These are phyloP conservation scores for Leishmania guyanensis DNA, from an alignment of 208 protist species.

Conservation along the genomic window DNA sequence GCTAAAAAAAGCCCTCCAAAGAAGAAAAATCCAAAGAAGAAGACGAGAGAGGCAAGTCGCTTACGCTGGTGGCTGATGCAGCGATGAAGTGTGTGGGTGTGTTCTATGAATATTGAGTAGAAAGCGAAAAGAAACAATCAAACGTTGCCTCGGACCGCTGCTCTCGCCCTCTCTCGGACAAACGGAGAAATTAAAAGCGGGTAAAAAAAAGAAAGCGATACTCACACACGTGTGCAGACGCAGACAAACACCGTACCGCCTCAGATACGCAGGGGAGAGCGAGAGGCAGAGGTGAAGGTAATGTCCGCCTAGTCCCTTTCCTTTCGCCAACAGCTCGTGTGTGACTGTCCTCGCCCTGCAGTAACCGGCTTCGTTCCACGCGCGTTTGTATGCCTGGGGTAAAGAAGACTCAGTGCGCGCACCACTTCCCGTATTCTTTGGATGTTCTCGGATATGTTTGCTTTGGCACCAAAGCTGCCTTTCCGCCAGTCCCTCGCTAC, in stretches of 20 bases:
- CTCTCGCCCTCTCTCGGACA: background rate
- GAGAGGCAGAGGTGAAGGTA: background rate
- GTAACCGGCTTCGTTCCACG: background rate
- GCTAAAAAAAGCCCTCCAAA: background rate
- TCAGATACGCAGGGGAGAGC: background rate
- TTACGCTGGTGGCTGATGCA: background rate
- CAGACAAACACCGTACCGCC: background rate
- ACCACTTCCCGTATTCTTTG: background rate
- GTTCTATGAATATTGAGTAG: conserved; percentile 3
- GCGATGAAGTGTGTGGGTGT: background rate
- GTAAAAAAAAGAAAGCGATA: background rate
- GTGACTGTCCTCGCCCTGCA: background rate
- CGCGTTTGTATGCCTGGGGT: background rate
- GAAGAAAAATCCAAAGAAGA: conserved; percentile 11
- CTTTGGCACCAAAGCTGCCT: background rate
- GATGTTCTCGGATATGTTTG: background rate
- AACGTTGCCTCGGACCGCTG: background rate
- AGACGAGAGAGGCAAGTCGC: background rate
- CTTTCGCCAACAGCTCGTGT: background rate
- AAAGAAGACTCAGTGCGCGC: background rate
- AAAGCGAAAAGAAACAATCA: background rate
- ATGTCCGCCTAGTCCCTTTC: background rate
- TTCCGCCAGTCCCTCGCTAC: background rate
- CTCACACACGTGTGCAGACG: background rate
- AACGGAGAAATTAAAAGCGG: background rate